Evolutionary conservation across 768 basidiomycete genomes (phyloP), one percentile per base, ranked within the genome.

Genomic region (Strobilomyces confusus): DNA sequence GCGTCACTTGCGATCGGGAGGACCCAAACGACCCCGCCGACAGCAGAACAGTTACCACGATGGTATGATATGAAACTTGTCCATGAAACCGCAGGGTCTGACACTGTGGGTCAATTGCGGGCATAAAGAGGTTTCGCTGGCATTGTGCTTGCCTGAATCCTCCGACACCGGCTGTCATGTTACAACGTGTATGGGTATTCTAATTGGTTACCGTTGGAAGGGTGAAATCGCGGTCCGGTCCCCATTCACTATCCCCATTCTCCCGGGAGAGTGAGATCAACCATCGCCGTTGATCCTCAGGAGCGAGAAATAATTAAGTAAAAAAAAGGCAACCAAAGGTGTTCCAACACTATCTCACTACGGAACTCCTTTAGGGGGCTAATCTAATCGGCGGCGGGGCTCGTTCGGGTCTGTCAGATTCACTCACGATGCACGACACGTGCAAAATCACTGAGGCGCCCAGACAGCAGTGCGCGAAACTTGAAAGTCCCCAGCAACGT

Each of bases 381-480:
- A n/a, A n/a, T n/a, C 44, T 41, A 49, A 52, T 63, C 52, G 55
- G 43, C 55, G 59, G 59, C 61, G 61, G 63, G 53, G 30, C 48
- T 62, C 44, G 45, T 45, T 44, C 58, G 32, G 52, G 23, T 17
- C 23, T 49, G 19, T 17, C 23, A 25, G 32, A 40, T 33, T 44
- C 20, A n/a, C 15, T 36, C 45, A 38, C 17, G 23, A 48, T 40
- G 47, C 49, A 49, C 49, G 45, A 9, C 58, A 61, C 34, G 50
- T 53, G 52, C 20, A 43, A 55, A 47, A 47, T 29, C 44, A 38
- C 19, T 32, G 30, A 62, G 51, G 40, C 20, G 44, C 51, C 36
- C 33, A 29, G 23, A 56, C 48, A 50, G 55, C 42, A 54, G 33
- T n/a, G 40, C 43, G 23, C 49, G 46, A 57, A 53, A 59, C 38